A percentile compares a stretch with the other conserved stretches of the same genome.
These are phyloP conservation scores for Xerocomus spinulosus DNA, from an alignment of 768 basidiomycete species.

Conservation along the genomic window DNA sequence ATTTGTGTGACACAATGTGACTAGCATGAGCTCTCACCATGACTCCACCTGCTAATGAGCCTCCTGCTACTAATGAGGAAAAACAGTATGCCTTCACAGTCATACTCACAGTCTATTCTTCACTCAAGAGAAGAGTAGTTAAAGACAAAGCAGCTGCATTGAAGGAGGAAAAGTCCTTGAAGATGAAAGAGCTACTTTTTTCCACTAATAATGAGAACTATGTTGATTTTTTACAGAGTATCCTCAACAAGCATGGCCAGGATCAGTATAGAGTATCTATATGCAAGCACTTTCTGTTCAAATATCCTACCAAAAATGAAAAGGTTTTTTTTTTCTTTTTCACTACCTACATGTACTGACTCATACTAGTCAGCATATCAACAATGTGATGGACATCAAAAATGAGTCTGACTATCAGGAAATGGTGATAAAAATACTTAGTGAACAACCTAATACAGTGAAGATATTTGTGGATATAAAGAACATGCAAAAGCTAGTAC, in stretches of 20 bases:
- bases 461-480: constrained; percentile 2
- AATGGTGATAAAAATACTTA: not conserved
- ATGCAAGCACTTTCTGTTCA: not conserved
- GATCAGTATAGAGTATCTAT: not conserved
- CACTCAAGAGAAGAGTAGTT: not conserved
- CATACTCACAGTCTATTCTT: not conserved
- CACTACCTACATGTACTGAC: not conserved
- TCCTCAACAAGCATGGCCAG: constrained; percentile 3
- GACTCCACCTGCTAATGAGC: too few species aligned
- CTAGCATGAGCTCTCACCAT: too few species aligned
- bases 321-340: not conserved
- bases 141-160: not conserved
- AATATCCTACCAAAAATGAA: constrained; percentile 1
- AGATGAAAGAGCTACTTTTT: not conserved
- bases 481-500: not conserved
- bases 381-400: not conserved
- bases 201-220: not conserved
- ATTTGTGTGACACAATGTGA: too few species aligned
- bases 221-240: constrained; percentile 23
- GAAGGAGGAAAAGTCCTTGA: not conserved
- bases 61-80: constrained; percentile 3
- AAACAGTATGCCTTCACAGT: constrained; percentile 22
- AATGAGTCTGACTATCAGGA: not conserved
- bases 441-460: not conserved
- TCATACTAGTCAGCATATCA: not conserved